Percentiles rank a stretch among this genome's conserved stretches.
Evolutionary conservation across 2,329 filamentous ascomycete species (phyloP).

Genomic region (Cercospora janseana): DNA sequence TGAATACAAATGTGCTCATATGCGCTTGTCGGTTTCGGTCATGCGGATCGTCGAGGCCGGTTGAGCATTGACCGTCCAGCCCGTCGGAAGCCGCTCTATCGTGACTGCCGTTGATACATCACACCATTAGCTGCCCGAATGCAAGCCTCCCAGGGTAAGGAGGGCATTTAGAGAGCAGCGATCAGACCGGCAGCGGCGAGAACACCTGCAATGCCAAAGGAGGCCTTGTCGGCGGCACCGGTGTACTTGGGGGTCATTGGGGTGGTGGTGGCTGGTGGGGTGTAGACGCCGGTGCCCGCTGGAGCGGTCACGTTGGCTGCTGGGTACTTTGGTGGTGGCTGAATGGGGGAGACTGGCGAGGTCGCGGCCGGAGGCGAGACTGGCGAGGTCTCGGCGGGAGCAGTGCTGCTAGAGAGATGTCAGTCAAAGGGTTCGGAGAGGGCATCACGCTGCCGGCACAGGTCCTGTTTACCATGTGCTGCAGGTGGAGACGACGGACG

Average conservation of each 20-base stretch:
- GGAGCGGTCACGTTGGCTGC: conserved; percentile 18
- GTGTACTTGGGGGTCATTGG: conserved; percentile 23
- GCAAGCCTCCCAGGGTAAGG: neutral
- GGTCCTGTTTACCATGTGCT: conserved; percentile 26
- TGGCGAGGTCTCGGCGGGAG: conserved; percentile 11
- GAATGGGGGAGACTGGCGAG: conserved; percentile 3
- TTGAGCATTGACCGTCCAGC: neutral
- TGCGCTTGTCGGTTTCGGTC: conserved; percentile 9
- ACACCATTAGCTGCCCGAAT: neutral
- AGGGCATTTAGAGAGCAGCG: conserved; percentile 26
- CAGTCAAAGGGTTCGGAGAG: neutral
- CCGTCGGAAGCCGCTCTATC: conserved; percentile 3
- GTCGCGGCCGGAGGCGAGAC: conserved; percentile 6
- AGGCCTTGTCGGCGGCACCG: conserved; percentile 26
- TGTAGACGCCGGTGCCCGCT: conserved; percentile 18
- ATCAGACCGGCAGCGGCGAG: conserved; percentile 27
- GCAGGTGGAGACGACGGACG: conserved; percentile 27
- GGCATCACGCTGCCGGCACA: conserved; percentile 4
- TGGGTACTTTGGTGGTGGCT: conserved; percentile 11
- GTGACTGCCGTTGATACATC: conserved; percentile 10
- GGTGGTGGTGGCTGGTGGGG: conserved; percentile 16
- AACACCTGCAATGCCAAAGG: conserved; percentile 25
- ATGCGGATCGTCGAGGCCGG: conserved; percentile 4
- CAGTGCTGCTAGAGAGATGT: conserved; percentile 6
- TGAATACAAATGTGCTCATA: conserved; percentile 13